phyloP scores from a whole-genome alignment of 2,329 filamentous ascomycete genomes.

The Davidsoniella neocaledoniae region DNA sequence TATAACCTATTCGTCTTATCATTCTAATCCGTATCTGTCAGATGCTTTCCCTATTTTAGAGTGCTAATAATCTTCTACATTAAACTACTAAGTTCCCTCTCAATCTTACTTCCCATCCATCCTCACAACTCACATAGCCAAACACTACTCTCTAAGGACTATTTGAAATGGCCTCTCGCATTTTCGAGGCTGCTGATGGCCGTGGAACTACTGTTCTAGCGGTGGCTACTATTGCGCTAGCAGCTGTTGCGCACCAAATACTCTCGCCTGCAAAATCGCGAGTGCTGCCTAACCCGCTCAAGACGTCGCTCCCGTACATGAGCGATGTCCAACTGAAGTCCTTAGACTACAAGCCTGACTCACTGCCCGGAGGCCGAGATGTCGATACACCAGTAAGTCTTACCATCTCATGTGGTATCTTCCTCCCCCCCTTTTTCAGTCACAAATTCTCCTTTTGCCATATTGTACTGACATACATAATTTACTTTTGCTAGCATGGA shows the following conservation, averaged over 20 bases:
- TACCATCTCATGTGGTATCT: conserved; percentile 15
- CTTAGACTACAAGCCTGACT: conserved; percentile 45
- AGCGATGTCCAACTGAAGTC: conserved; percentile 22
- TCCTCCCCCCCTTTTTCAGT: background rate
- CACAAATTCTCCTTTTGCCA: background rate
- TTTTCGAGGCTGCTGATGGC: conserved; percentile 7
- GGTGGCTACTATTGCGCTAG: conserved; percentile 24
- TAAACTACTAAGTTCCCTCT: no score
- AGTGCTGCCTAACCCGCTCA: conserved; percentile 29
- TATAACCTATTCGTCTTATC: no score
- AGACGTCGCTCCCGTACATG: conserved; percentile 22
- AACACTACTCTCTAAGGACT: no score
- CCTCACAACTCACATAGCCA: no score
- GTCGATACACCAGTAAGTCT: conserved; percentile 42
- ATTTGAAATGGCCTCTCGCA: conserved; percentile 2
- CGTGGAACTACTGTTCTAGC: conserved; percentile 21
- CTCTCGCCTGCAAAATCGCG: conserved; percentile 25
- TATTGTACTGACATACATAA: background rate
- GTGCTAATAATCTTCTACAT: no score
- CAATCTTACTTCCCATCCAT: no score
- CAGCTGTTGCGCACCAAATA: conserved; percentile 20
- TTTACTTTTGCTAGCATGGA: conserved; percentile 37
- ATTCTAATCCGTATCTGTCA: no score
- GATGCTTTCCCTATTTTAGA: no score
- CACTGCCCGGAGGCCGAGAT: conserved; percentile 56